Percentiles rank a stretch among this genome's conserved stretches.
phyloP scores from a whole-genome alignment of 495 filamentous ascomycete genomes.

The Aspergillus olivimuriae region DNA sequence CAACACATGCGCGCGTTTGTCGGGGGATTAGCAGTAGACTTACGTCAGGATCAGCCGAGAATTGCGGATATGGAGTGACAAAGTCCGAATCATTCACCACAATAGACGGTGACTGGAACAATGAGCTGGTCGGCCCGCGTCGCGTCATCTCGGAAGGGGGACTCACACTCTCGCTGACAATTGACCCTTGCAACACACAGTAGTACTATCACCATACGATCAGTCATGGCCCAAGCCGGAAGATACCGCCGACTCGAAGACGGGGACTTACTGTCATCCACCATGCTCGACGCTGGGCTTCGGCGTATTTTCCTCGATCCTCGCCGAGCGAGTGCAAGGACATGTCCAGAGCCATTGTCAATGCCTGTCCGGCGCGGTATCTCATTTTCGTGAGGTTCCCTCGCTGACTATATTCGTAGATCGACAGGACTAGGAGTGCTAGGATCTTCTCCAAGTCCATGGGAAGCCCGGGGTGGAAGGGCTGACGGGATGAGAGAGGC shows the following conservation, averaged over 20 bases:
- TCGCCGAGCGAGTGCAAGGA: constrained; percentile 40
- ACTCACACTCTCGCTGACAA: constrained; percentile 53
- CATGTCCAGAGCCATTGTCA: constrained; percentile 48
- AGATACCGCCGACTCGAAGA: too few relatives aligned
- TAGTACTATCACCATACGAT: constrained; percentile 38
- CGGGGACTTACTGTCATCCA: constrained; percentile 50
- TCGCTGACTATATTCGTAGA: constrained; percentile 56
- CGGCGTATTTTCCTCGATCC: constrained; percentile 42
- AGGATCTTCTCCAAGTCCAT: constrained; percentile 50
- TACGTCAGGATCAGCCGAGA: constrained; percentile 49
- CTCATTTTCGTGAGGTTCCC: constrained; percentile 58
- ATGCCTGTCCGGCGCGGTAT: constrained; percentile 50
- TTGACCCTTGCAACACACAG: constrained; percentile 52
- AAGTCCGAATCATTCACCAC: constrained; percentile 51
- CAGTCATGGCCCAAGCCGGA: not conserved
- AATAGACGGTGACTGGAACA: constrained; percentile 44
- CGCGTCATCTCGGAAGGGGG: not conserved
- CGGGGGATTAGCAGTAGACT: not conserved
- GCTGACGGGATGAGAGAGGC: constrained; percentile 34
- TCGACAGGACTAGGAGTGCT: constrained; percentile 50
- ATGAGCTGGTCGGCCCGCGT: too few relatives aligned
- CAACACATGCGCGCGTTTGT: not conserved
- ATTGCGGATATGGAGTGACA: constrained; percentile 47
- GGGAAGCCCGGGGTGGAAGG: constrained; percentile 47
- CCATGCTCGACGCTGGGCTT: constrained; percentile 52